A percentile compares a stretch with the other conserved stretches of the same genome.
Evolutionary conservation across 345 rosid genomes (phyloP).

Genomic region (Trapa incisa): DNA sequence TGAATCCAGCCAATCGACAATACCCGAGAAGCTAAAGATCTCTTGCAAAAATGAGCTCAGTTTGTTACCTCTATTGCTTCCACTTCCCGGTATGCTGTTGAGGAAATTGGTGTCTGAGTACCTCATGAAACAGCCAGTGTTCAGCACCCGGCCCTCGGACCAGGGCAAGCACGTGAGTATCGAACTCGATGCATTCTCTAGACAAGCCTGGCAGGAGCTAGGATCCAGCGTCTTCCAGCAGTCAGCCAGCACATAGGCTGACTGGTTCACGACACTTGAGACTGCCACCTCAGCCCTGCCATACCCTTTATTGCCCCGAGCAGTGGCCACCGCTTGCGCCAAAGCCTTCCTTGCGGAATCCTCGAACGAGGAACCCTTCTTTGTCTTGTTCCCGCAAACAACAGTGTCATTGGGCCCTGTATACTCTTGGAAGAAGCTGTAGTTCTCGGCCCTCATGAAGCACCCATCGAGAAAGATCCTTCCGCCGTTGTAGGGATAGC

Average conservation of each 20-base stretch:
- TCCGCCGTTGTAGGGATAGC: conserved; percentile 74
- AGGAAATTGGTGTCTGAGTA: conserved; percentile 75
- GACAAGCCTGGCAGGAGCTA: conserved; percentile 53
- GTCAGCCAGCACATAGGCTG: conserved; percentile 59
- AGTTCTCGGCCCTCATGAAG: conserved; percentile 86
- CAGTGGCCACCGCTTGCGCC: conserved; percentile 25
- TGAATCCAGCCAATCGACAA: background rate
- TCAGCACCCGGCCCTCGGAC: conserved; percentile 77
- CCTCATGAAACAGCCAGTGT: conserved; percentile 83
- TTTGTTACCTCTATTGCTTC: conserved; percentile 48
- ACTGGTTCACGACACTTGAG: conserved; percentile 23
- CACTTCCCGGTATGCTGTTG: conserved; percentile 32
- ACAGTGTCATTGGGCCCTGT: conserved; percentile 43
- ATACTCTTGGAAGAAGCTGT: conserved; percentile 60
- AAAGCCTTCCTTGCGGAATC: conserved; percentile 40
- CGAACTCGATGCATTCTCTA: conserved; percentile 53
- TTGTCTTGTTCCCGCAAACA: conserved; percentile 53
- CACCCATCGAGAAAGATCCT: conserved; percentile 82
- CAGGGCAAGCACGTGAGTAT: conserved; percentile 60
- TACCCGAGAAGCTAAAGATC: background rate
- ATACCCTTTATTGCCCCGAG: conserved; percentile 36
- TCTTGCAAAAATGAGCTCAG: background rate
- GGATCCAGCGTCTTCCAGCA: conserved; percentile 71
- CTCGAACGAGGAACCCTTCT: conserved; percentile 26
- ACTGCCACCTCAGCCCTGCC: conserved; percentile 27